Conservation (phyloP, 2,329 filamentous ascomycete genomes). For the Stachybotrys echinatus region DNA sequence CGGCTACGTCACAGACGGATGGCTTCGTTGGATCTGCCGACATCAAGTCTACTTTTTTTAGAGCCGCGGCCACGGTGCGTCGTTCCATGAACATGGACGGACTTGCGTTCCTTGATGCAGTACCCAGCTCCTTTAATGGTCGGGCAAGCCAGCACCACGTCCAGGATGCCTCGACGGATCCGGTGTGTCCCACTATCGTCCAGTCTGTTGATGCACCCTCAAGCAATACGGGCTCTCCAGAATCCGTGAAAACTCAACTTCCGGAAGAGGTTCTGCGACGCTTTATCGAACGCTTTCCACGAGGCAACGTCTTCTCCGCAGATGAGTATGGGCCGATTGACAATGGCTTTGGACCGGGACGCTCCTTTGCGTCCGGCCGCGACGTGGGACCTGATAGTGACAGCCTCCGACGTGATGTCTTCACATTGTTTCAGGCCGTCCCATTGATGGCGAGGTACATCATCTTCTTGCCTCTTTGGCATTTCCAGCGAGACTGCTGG, state of each 20-base stretch:
- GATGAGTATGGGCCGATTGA: background rate
- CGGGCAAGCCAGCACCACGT: background rate
- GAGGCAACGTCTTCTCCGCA: background rate
- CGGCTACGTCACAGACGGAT: background rate
- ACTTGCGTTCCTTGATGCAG: background rate
- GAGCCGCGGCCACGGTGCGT: background rate
- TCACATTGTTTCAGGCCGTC: background rate
- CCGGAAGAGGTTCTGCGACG: background rate
- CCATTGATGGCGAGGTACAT: background rate
- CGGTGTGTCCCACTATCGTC: background rate
- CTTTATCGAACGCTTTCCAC: background rate
- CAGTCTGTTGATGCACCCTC: background rate
- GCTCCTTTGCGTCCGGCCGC: background rate
- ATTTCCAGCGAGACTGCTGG: background rate
- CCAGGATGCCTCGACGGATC: background rate
- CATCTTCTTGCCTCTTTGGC: background rate
- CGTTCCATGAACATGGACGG: background rate
- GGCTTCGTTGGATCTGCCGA: background rate
- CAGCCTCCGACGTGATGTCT: background rate
- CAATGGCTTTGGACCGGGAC: background rate
- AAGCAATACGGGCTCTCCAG: background rate
- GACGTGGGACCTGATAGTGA: background rate
- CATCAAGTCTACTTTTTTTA: background rate
- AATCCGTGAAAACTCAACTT: background rate
- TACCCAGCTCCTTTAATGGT: background rate